Conservation (phyloP, 148 eudicot species). For the Camellia sinensis region DNA sequence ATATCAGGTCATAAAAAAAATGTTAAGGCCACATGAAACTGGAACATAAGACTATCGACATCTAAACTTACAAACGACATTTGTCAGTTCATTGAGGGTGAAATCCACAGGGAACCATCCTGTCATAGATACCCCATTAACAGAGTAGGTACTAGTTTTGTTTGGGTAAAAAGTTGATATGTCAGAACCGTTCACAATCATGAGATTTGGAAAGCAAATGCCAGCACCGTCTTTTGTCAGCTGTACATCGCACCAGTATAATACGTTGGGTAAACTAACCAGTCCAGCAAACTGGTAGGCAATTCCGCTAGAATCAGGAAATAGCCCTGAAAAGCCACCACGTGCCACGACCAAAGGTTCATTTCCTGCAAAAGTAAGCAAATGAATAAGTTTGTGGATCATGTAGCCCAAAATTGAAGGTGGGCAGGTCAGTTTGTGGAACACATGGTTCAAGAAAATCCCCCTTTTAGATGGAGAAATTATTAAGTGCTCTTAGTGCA, state of each 20-base stretch:
- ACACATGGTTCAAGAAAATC: too few relatives aligned
- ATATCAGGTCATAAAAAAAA: background rate
- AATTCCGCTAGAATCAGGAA: slow-evolving; percentile 47
- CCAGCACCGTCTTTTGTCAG: slow-evolving; percentile 60
- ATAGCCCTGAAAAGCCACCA: too few relatives aligned
- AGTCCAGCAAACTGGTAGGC: slow-evolving; percentile 50
- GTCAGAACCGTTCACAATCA: slow-evolving; percentile 51
- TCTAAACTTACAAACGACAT: slow-evolving; percentile 56
- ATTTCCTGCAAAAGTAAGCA: slow-evolving; percentile 43
- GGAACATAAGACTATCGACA: background rate
- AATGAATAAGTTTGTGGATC: background rate
- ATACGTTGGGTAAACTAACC: slow-evolving; percentile 35
- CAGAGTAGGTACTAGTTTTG: too few relatives aligned
- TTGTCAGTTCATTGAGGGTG: slow-evolving; percentile 45
- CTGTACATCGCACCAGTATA: slow-evolving; percentile 88
- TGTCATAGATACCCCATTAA: too few relatives aligned
- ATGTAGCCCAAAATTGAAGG: background rate
- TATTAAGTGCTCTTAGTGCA: too few relatives aligned
- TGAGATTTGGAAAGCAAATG: slow-evolving; percentile 66
- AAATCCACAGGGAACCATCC: too few relatives aligned
- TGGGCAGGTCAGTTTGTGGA: too few relatives aligned
- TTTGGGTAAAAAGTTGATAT: slow-evolving; percentile 7
- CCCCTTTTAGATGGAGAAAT: too few relatives aligned
- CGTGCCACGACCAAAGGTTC: slow-evolving; percentile 65
- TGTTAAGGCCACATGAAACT: background rate